phyloP scores from a whole-genome alignment of 176 grass and related monocot genomes.

The Aegilops umbellulata region DNA sequence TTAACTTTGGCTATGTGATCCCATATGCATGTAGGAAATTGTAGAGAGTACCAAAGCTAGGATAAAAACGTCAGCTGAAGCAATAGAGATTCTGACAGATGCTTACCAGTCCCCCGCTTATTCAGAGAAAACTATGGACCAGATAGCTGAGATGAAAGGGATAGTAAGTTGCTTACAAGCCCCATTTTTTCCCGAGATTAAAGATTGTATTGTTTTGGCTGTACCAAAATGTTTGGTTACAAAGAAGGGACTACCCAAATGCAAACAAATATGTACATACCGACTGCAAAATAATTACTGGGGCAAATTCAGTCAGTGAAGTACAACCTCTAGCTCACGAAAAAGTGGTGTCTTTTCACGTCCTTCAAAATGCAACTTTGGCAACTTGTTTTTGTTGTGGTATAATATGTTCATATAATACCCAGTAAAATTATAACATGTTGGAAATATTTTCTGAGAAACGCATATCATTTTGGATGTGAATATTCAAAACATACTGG shows the following conservation, averaged over 20 bases:
- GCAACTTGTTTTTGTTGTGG: too few relatives aligned
- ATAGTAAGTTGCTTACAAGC: slow-evolving; percentile 12
- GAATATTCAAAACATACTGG: neutral
- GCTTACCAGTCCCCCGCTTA: slow-evolving; percentile 21
- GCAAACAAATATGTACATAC: neutral
- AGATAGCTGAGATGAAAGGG: slow-evolving; percentile 26
- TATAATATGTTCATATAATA: neutral
- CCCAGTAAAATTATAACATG: neutral
- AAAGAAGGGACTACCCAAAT: neutral
- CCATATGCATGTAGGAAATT: slow-evolving; percentile 16
- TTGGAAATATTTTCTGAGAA: neutral
- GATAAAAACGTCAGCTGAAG: slow-evolving; percentile 34
- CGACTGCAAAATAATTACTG: neutral
- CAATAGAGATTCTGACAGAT: slow-evolving; percentile 33
- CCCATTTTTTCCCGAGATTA: neutral
- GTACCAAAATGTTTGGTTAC: neutral
- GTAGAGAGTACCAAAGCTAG: slow-evolving; percentile 1
- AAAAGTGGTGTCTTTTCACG: too few relatives aligned
- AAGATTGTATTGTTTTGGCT: neutral
- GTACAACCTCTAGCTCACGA: neutral
- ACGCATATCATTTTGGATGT: neutral
- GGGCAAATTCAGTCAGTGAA: neutral
- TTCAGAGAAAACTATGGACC: neutral
- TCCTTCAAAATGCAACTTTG: too few relatives aligned
- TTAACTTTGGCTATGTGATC: neutral